phyloP scores from a whole-genome alignment of 73 alveolate species.

The Blepharisma japonicum region DNA sequence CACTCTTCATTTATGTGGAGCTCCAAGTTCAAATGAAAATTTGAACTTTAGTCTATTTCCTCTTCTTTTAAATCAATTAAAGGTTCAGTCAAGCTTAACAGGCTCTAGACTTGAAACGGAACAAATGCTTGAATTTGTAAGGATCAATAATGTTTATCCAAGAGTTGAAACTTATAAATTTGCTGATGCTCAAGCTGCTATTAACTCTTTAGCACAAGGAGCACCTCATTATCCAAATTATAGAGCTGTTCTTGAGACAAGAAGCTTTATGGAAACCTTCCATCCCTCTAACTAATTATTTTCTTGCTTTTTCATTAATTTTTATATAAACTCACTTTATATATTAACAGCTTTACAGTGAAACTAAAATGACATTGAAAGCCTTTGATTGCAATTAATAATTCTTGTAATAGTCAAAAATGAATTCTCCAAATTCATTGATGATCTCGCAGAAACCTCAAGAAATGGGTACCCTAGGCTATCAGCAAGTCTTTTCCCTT shows the following conservation, averaged over 20 bases:
- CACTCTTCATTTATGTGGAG: slow-evolving; percentile 49
- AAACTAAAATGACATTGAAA: too few species aligned
- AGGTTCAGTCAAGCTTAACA: slow-evolving; percentile 37
- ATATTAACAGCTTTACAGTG: too few species aligned
- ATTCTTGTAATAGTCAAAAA: slow-evolving; percentile 35
- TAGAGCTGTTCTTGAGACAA: slow-evolving; percentile 7
- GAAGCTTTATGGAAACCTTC: background rate
- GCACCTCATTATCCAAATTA: background rate
- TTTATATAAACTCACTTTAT: too few species aligned
- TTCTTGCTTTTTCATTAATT: too few species aligned
- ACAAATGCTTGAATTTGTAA: slow-evolving; percentile 43
- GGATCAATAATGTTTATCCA: slow-evolving; percentile 39
- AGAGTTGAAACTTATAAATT: slow-evolving; percentile 26
- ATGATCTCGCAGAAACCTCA: slow-evolving; percentile 84
- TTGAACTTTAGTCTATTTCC: slow-evolving; percentile 39
- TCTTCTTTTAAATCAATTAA: slow-evolving; percentile 43
- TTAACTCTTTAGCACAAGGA: background rate
- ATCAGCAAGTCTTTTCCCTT: slow-evolving; percentile 63
- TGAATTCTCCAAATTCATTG: slow-evolving; percentile 63
- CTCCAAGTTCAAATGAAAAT: slow-evolving; percentile 46
- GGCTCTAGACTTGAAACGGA: slow-evolving; percentile 56
- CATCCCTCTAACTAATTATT: background rate
- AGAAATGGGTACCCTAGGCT: slow-evolving; percentile 66
- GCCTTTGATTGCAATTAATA: slow-evolving; percentile 27
- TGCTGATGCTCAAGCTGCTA: background rate